A percentile compares a stretch with the other conserved stretches of the same genome.
Conservation (phyloP, 139 green algal species). For the Tetraselmis striata region DNA sequence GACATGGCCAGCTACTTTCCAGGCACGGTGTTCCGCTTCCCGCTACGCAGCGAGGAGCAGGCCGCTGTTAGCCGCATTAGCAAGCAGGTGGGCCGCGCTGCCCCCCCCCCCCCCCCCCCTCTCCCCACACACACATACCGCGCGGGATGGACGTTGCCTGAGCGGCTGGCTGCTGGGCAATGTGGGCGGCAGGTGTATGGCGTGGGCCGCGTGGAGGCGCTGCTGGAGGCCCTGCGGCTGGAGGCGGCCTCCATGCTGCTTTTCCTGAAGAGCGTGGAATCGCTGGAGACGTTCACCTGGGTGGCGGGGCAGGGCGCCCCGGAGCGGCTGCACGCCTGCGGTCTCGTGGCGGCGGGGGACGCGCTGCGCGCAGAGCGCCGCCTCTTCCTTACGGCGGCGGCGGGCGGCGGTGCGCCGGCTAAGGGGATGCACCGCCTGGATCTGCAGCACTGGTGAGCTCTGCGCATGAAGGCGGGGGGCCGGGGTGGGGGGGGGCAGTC, state of each 20-base stretch:
- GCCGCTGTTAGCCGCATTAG: slow-evolving; percentile 50
- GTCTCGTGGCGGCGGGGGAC: not conserved
- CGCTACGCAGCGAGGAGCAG: slow-evolving; percentile 41
- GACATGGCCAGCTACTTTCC: slow-evolving; percentile 36
- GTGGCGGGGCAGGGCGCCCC: too few species aligned
- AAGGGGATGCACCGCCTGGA: not conserved
- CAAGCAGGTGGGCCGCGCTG: slow-evolving; percentile 38
- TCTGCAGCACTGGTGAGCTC: not conserved
- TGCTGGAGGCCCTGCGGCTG: slow-evolving; percentile 43
- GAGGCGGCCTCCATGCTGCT: slow-evolving; percentile 52
- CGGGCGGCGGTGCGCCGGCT: not conserved
- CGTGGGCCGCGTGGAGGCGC: slow-evolving; percentile 24
- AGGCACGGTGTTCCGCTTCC: slow-evolving; percentile 69
- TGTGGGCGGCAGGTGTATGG: slow-evolving; percentile 41
- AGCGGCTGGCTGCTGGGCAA: too few species aligned
- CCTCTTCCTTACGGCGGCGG: not conserved
- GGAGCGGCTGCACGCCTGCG: not conserved
- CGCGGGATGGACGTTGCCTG: too few species aligned
- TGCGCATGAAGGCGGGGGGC: not conserved
- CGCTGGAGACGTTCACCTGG: not conserved
- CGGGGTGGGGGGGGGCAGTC: not conserved
- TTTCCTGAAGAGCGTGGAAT: slow-evolving; percentile 47
- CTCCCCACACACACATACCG: too few species aligned
- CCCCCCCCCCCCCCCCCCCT: too few species aligned
- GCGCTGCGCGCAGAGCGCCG: not conserved